phyloP scores from a whole-genome alignment of 768 basidiomycete genomes.

The Termitomyces sp. region DNA sequence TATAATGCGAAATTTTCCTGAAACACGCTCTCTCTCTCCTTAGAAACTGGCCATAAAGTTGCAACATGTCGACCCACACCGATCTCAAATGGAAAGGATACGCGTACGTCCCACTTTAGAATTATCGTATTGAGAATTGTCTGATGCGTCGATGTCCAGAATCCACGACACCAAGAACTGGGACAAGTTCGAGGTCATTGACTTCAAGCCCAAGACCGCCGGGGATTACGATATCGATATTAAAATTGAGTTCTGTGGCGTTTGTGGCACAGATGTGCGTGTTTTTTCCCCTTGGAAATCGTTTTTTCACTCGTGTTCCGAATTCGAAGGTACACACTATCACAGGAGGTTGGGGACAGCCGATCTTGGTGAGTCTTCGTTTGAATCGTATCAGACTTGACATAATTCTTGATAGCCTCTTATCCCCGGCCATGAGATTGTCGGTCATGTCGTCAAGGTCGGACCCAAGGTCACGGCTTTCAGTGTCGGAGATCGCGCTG shows the following conservation, averaged over 20 bases:
- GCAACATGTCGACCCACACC: constrained; percentile 5
- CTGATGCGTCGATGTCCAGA: constrained; percentile 16
- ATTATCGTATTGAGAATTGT: not conserved
- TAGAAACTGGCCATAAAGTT: not conserved
- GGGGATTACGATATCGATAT: constrained; percentile 57
- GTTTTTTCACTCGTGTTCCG: not conserved
- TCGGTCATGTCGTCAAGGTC: constrained; percentile 51
- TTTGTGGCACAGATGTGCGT: constrained; percentile 53
- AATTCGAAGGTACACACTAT: constrained; percentile 35
- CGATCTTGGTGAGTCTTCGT: constrained; percentile 22
- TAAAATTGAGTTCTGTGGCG: constrained; percentile 47
- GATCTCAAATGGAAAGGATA: constrained; percentile 16
- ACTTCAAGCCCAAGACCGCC: constrained; percentile 52
- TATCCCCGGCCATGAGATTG: constrained; percentile 53
- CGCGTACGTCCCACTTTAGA: not conserved
- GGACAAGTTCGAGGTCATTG: constrained; percentile 41
- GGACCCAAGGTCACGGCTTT: constrained; percentile 53
- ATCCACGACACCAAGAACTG: constrained; percentile 35
- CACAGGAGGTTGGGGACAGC: constrained; percentile 36
- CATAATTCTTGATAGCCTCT: constrained; percentile 27
- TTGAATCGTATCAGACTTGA: not conserved
- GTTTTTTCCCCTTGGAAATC: not conserved
- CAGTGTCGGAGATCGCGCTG: constrained; percentile 58
- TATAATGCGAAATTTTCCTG: too few relatives aligned
- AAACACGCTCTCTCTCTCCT: not conserved